Evolutionary conservation across 495 filamentous ascomycete species (phyloP).

Genomic region (Talaromyces ruber): DNA sequence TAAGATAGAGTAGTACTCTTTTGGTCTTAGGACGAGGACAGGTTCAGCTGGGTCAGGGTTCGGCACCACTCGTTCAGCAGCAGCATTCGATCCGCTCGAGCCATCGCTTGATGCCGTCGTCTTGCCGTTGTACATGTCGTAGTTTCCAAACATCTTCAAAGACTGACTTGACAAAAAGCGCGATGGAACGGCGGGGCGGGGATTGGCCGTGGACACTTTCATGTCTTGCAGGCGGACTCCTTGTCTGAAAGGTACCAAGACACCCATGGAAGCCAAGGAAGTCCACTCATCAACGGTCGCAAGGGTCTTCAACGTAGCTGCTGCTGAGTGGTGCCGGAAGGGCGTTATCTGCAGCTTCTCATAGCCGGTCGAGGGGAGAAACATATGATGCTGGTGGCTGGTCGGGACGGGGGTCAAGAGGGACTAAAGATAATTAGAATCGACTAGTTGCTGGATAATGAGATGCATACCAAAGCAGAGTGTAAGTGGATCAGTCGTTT

Average conservation of each 20-base stretch:
- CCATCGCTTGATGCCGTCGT: background rate
- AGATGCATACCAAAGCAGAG: background rate
- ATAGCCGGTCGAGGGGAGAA: background rate
- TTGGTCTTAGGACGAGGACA: background rate
- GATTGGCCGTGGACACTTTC: background rate
- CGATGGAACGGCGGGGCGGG: background rate
- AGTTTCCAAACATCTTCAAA: background rate
- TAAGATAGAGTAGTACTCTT: background rate
- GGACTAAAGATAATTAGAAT: background rate
- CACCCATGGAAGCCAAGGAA: background rate
- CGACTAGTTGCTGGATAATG: background rate
- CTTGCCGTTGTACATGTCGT: background rate
- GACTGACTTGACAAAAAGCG: background rate
- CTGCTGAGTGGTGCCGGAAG: background rate
- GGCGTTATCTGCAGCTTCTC: background rate
- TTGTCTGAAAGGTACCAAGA: background rate
- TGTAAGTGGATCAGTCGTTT: slow-evolving; percentile 39
- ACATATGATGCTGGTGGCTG: background rate
- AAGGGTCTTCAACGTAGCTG: background rate
- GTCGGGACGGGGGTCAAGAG: background rate
- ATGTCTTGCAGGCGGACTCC: background rate
- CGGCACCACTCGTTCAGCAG: background rate
- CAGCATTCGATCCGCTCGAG: background rate
- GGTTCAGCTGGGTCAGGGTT: background rate
- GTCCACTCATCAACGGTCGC: background rate